Evolutionary conservation across 1,284 basidiomycete genomes (phyloP).

Genomic region (Ganoderma sinense): DNA sequence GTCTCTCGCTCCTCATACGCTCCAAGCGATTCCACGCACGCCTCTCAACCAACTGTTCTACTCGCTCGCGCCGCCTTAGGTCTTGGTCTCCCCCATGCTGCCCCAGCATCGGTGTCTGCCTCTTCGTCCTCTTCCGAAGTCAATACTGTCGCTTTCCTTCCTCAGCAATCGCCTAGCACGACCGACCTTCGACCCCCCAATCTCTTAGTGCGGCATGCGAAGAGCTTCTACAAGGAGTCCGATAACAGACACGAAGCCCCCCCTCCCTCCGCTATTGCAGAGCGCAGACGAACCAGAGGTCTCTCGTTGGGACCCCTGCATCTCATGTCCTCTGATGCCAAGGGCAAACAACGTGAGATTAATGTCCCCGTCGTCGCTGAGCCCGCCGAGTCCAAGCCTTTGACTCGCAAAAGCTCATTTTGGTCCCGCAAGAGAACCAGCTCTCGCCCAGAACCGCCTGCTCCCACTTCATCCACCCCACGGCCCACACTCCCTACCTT

Average conservation of each 20-base stretch:
- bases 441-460: constrained; percentile 36
- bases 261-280: constrained; percentile 36
- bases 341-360: constrained; percentile 42
- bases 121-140: constrained; percentile 50
- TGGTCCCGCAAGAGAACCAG: constrained; percentile 53
- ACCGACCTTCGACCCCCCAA: constrained; percentile 23
- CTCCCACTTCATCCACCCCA: constrained; percentile 34
- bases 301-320: constrained; percentile 55
- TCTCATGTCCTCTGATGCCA: constrained; percentile 46
- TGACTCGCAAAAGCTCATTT: constrained; percentile 64
- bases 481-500: constrained; percentile 54
- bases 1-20: constrained; percentile 28
- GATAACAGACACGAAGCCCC: constrained; percentile 28
- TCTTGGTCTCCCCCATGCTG: constrained; percentile 60
- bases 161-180: constrained; percentile 31
- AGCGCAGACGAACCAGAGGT: constrained; percentile 50
- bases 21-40: constrained; percentile 29
- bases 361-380: constrained; percentile 14
- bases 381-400: constrained; percentile 39
- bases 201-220: constrained; percentile 47
- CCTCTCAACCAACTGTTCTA: constrained; percentile 49
- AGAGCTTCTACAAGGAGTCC: constrained; percentile 54
- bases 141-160: constrained; percentile 49
- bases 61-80: constrained; percentile 67
- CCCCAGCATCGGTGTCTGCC: constrained; percentile 50